Conservation (phyloP, 23 red algal genomes). For the Gracilaria domingensis region DNA sequence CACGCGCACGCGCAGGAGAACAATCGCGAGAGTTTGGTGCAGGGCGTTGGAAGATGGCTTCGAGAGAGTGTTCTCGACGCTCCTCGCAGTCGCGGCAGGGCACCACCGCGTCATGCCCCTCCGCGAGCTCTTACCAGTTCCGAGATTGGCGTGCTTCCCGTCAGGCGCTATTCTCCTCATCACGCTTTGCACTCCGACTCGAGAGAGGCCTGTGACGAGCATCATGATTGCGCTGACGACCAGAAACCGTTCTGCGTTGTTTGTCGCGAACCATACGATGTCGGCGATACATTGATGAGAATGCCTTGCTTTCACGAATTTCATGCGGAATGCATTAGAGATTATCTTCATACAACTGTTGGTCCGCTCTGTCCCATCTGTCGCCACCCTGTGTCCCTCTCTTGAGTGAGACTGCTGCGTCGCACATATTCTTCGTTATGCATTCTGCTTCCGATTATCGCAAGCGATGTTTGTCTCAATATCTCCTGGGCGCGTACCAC, state of each 20-base stretch:
- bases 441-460: conserved; percentile 4
- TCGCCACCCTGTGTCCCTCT: conserved; percentile 67
- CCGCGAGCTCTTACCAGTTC: conserved; percentile 40
- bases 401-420: background rate
- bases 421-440: background rate
- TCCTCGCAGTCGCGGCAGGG: background rate
- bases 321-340: conserved; percentile 58
- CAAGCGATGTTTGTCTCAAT: background rate
- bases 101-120: background rate
- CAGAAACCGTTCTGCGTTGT: conserved; percentile 65
- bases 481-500: background rate
- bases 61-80: conserved; percentile 47
- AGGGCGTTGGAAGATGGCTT: conserved; percentile 63
- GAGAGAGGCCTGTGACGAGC: conserved; percentile 7
- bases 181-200: background rate
- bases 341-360: conserved; percentile 53
- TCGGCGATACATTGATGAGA: conserved; percentile 51
- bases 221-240: background rate
- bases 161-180: conserved; percentile 26
- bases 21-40: conserved; percentile 60
- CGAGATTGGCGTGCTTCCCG: conserved; percentile 51
- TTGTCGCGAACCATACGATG: conserved; percentile 57
- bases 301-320: conserved; percentile 72
- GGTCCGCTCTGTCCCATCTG: conserved; percentile 62
- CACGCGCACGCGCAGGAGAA: conserved; percentile 68